Evolutionary conservation across 768 basidiomycete species (phyloP).

Genomic region (Boletus sp.): DNA sequence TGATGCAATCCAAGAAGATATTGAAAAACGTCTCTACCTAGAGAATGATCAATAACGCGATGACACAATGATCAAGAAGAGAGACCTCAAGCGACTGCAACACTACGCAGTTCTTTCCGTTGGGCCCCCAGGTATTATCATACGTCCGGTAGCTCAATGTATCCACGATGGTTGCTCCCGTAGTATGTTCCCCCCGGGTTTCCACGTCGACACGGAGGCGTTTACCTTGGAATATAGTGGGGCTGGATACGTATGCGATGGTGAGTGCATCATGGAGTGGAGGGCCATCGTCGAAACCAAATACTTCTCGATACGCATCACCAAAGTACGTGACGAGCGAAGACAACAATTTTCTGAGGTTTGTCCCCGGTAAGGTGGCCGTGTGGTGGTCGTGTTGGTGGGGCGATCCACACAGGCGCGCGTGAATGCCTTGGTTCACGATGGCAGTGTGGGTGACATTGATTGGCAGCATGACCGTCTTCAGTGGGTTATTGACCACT

Average conservation of each 20-base stretch:
- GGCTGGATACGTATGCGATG: slow-evolving; percentile 69
- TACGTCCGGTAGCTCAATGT: slow-evolving; percentile 59
- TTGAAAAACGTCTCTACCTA: slow-evolving; percentile 67
- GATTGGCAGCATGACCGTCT: slow-evolving; percentile 74
- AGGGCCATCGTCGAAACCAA: slow-evolving; percentile 81
- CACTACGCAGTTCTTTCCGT: slow-evolving; percentile 75
- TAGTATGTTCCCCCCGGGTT: slow-evolving; percentile 57
- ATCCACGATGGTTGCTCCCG: slow-evolving; percentile 81
- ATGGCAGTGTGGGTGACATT: slow-evolving; percentile 89
- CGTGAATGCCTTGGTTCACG: slow-evolving; percentile 54
- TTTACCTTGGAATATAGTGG: slow-evolving; percentile 56
- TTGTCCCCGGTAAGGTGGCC: slow-evolving; percentile 30
- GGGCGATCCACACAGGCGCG: slow-evolving; percentile 46
- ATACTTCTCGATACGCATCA: slow-evolving; percentile 64
- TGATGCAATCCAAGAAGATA: slow-evolving; percentile 58
- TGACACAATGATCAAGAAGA: neutral
- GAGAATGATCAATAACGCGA: slow-evolving; percentile 1
- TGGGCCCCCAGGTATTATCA: slow-evolving; percentile 67
- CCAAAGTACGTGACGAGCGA: slow-evolving; percentile 76
- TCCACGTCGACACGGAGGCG: slow-evolving; percentile 87
- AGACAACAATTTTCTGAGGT: slow-evolving; percentile 68
- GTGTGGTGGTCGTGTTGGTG: slow-evolving; percentile 24
- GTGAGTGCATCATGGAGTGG: slow-evolving; percentile 87
- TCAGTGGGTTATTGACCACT: slow-evolving; percentile 67
- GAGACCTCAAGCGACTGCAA: slow-evolving; percentile 62